phyloP scores from a whole-genome alignment of 1,139 yeast species.

The Magnusiomyces sp. region DNA sequence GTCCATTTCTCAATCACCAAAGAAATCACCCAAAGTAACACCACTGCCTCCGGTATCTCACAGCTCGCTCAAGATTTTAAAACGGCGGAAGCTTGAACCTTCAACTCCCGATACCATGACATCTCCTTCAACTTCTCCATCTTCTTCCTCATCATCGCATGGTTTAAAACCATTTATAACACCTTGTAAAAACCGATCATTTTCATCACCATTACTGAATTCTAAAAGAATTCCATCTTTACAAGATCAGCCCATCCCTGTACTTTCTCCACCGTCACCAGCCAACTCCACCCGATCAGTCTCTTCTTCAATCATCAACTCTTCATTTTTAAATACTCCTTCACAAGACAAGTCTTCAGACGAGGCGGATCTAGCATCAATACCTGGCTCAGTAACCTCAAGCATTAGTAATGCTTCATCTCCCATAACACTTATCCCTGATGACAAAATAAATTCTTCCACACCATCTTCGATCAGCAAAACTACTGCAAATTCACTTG shows the following conservation, averaged over 20 bases:
- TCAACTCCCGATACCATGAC: slow-evolving; percentile 13
- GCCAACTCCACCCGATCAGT: slow-evolving; percentile 1
- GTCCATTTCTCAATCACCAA: slow-evolving; percentile 16
- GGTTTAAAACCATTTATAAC: slow-evolving; percentile 15
- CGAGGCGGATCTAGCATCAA: not conserved
- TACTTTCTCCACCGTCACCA: slow-evolving; percentile 25
- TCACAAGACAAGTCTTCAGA: not conserved
- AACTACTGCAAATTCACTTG: no score
- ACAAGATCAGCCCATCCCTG: slow-evolving; percentile 27
- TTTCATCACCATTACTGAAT: slow-evolving; percentile 20
- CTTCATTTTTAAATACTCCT: slow-evolving; percentile 2
- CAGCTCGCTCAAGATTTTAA: slow-evolving; percentile 21
- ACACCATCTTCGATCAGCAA: no score
- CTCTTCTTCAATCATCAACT: not conserved
- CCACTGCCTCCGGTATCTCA: slow-evolving; percentile 21
- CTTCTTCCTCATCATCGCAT: slow-evolving; percentile 5
- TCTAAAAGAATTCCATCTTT: slow-evolving; percentile 25
- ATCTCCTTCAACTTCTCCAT: slow-evolving; percentile 9
- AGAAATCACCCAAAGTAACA: slow-evolving; percentile 19
- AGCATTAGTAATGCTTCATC: not conserved
- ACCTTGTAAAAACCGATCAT: slow-evolving; percentile 23
- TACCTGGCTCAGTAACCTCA: not conserved
- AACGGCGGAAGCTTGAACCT: slow-evolving; percentile 23
- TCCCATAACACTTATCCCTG: not conserved
- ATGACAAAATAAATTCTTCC: not conserved